A percentile compares a stretch with the other conserved stretches of the same genome.
Evolutionary conservation across 306 rosid species (phyloP).

Genomic region (Cicer chorassanicum): DNA sequence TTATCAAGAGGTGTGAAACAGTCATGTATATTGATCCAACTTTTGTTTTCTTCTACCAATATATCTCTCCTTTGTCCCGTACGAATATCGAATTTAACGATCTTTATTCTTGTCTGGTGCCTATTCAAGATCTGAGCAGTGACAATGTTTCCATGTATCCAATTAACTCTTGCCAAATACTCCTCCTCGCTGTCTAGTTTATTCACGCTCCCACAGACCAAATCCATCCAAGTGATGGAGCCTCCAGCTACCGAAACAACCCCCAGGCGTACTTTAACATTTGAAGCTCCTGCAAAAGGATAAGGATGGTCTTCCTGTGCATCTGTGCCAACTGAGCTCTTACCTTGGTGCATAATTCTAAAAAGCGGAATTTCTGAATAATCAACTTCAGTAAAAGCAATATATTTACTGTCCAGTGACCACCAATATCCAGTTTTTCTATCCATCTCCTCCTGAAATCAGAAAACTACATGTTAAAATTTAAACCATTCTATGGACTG

Average conservation of each 20-base stretch:
- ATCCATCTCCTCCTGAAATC: constrained; percentile 96
- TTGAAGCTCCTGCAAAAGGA: constrained; percentile 95
- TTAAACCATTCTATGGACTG: neutral
- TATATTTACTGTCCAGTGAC: constrained; percentile 86
- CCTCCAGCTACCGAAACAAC: constrained; percentile 78
- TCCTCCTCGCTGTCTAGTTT: constrained; percentile 67
- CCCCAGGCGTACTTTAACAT: constrained; percentile 84
- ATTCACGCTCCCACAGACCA: constrained; percentile 70
- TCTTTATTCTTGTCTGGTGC: constrained; percentile 74
- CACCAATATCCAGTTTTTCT: constrained; percentile 96
- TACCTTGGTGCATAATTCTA: constrained; percentile 95
- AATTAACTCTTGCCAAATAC: constrained; percentile 89
- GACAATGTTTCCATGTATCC: constrained; percentile 85
- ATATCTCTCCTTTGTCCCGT: constrained; percentile 67
- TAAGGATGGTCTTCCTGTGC: constrained; percentile 98
- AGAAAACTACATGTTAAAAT: constrained; percentile 37
- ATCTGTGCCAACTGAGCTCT: constrained; percentile 75
- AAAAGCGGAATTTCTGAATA: constrained; percentile 85
- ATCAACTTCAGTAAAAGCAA: constrained; percentile 96
- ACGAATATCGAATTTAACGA: constrained; percentile 74
- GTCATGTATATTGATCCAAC: constrained; percentile 87
- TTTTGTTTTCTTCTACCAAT: constrained; percentile 70
- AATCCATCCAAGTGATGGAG: constrained; percentile 90
- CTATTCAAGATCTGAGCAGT: constrained; percentile 85
- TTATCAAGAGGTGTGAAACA: constrained; percentile 88